Evolutionary conservation across 306 rosid genomes (phyloP).

Genomic region (Comarum palustre): DNA sequence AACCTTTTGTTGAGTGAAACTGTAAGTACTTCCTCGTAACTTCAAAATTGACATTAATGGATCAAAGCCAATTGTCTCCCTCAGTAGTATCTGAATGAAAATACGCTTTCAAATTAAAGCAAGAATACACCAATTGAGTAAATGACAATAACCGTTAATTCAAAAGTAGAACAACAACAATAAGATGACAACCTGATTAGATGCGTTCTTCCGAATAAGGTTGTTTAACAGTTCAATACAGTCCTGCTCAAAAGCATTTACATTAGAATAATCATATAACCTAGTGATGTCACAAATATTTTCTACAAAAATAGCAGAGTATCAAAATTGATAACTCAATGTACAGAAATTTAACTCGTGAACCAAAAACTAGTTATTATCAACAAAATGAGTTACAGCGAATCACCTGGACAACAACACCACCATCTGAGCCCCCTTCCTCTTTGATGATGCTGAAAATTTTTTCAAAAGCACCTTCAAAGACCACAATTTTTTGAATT

Average conservation of each 20-base stretch:
- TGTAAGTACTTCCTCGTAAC: slow-evolving; percentile 66
- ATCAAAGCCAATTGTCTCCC: slow-evolving; percentile 90
- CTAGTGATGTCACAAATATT: slow-evolving; percentile 1
- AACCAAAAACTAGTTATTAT: slow-evolving; percentile 9
- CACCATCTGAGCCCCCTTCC: slow-evolving; percentile 96
- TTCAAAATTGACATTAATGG: slow-evolving; percentile 70
- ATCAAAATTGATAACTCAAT: neutral
- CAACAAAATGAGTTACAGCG: slow-evolving; percentile 13
- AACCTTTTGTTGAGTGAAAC: slow-evolving; percentile 93
- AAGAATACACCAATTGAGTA: slow-evolving; percentile 20
- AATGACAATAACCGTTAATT: neutral
- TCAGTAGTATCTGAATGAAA: slow-evolving; percentile 62
- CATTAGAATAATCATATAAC: slow-evolving; percentile 22
- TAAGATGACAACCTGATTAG: slow-evolving; percentile 75
- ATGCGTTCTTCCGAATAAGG: slow-evolving; percentile 62
- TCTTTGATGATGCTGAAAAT: slow-evolving; percentile 84
- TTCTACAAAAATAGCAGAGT: neutral
- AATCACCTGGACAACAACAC: slow-evolving; percentile 95
- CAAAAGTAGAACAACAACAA: slow-evolving; percentile 6
- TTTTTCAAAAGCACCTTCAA: slow-evolving; percentile 96
- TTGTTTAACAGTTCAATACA: slow-evolving; percentile 85
- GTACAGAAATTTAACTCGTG: neutral
- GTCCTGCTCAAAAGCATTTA: slow-evolving; percentile 53
- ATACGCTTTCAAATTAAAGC: slow-evolving; percentile 16
- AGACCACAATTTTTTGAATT: slow-evolving; percentile 93